A percentile compares a stretch with the other conserved stretches of the same genome.
Evolutionary conservation across 495 filamentous ascomycete species (phyloP).

Genomic region (Hypoxylon crocopeplum): DNA sequence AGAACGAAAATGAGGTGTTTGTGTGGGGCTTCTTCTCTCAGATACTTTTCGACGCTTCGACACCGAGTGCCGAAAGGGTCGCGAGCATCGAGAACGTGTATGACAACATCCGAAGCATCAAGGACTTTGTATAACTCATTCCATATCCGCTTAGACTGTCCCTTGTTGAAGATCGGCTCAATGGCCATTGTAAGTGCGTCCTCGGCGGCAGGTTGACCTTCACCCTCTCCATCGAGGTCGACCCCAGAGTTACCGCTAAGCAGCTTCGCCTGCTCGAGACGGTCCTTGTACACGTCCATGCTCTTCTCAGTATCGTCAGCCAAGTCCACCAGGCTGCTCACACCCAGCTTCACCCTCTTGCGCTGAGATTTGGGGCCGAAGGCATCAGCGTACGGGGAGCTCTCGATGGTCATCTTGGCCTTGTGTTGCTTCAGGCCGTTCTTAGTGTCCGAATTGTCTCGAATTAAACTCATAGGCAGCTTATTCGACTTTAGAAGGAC

Average conservation of each 20-base stretch:
- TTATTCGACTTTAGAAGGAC: constrained; percentile 95
- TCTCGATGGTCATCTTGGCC: constrained; percentile 93
- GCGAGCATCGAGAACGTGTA: constrained; percentile 92
- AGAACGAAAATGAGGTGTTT: constrained; percentile 93
- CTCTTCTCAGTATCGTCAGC: constrained; percentile 77
- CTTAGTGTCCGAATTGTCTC: constrained; percentile 65
- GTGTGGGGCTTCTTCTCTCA: constrained; percentile 89
- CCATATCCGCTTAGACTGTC: constrained; percentile 94
- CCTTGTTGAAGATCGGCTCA: constrained; percentile 92
- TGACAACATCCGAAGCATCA: constrained; percentile 89
- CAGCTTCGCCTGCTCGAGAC: constrained; percentile 72
- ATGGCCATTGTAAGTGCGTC: constrained; percentile 69
- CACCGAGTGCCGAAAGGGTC: constrained; percentile 92
- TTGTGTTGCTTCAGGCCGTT: constrained; percentile 90
- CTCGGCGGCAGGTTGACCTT: constrained; percentile 53
- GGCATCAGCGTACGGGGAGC: constrained; percentile 81
- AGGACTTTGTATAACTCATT: constrained; percentile 98
- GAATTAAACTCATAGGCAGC: constrained; percentile 79
- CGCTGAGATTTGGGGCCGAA: constrained; percentile 94
- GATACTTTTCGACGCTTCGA: constrained; percentile 90
- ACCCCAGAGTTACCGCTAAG: constrained; percentile 71
- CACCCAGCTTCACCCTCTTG: constrained; percentile 87
- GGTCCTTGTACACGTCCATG: constrained; percentile 80
- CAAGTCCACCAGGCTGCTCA: constrained; percentile 79
- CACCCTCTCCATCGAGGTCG: constrained; percentile 52